A percentile compares a stretch with the other conserved stretches of the same genome.
These are phyloP conservation scores for Paracoccidioides lutzii DNA, from an alignment of 2,329 filamentous ascomycete genomes.

Conservation along the genomic window DNA sequence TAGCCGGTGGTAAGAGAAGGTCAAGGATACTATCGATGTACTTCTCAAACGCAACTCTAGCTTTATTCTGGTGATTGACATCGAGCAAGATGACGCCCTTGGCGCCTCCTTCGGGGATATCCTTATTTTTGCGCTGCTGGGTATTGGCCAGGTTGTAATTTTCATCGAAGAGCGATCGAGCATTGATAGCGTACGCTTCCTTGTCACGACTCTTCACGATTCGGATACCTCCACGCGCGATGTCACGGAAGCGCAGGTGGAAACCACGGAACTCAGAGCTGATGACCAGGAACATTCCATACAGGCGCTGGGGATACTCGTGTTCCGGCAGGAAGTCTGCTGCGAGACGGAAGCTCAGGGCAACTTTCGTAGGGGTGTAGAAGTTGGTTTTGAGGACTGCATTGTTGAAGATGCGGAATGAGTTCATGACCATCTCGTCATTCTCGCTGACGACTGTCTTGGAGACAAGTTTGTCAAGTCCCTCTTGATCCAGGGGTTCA, in stretches of 20 bases:
- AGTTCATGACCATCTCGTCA: slow-evolving; percentile 94
- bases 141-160: slow-evolving; percentile 98
- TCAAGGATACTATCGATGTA: slow-evolving; percentile 99
- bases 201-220: slow-evolving; percentile 97
- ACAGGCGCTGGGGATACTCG: slow-evolving; percentile 87
- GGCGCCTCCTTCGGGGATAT: slow-evolving; percentile 94
- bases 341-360: slow-evolving; percentile 88
- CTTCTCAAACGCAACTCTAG: slow-evolving; percentile 89
- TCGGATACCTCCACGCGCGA: slow-evolving; percentile 89
- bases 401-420: slow-evolving; percentile 91
- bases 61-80: slow-evolving; percentile 85
- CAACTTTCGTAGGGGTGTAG: slow-evolving; percentile 97
- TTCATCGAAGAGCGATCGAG: slow-evolving; percentile 90
- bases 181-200: slow-evolving; percentile 93
- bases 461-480: slow-evolving; percentile 63
- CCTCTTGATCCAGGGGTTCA: slow-evolving; percentile 61
- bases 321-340: slow-evolving; percentile 66
- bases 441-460: slow-evolving; percentile 82
- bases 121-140: slow-evolving; percentile 99
- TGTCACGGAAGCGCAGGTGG: slow-evolving; percentile 93
- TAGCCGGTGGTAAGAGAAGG: slow-evolving; percentile 74
- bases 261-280: slow-evolving; percentile 94
- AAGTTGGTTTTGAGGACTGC: slow-evolving; percentile 92
- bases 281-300: slow-evolving; percentile 98
- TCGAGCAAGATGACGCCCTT: slow-evolving; percentile 96